Conservation (phyloP, 139 green algal genomes). For the Chlamydomonas sp. region DNA sequence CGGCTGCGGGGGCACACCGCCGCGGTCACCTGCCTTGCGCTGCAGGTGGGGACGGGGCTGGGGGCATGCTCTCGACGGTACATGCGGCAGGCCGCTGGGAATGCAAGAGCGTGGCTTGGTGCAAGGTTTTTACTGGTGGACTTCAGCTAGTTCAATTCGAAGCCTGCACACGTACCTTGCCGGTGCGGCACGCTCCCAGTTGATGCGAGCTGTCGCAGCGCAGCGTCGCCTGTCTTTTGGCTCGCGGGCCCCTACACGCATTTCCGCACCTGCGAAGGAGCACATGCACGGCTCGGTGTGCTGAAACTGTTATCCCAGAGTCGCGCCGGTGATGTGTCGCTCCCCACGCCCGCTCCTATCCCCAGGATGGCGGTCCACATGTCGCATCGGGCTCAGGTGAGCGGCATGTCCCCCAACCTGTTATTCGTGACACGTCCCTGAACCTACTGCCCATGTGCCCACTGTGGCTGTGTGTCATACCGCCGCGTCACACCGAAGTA, state of each 20-base stretch:
- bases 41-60: neutral
- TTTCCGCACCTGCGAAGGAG: neutral
- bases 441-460: too few relatives aligned
- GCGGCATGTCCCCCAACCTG: neutral
- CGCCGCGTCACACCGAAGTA: too few relatives aligned
- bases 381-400: conserved; percentile 8
- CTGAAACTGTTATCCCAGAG: neutral
- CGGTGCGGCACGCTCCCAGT: too few relatives aligned
- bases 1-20: conserved; percentile 7
- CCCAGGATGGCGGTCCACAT: neutral
- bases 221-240: too few relatives aligned
- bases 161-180: too few relatives aligned
- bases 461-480: too few relatives aligned
- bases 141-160: too few relatives aligned
- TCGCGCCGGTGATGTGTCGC: neutral
- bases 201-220: too few relatives aligned
- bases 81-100: neutral
- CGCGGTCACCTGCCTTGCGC: neutral
- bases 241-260: too few relatives aligned
- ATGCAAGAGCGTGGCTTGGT: neutral
- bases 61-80: neutral
- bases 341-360: too few relatives aligned
- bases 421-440: too few relatives aligned
- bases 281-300: neutral
- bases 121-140: neutral